Evolutionary conservation across 1,284 basidiomycete genomes (phyloP).

Genomic region (Prillingera fragicola): DNA sequence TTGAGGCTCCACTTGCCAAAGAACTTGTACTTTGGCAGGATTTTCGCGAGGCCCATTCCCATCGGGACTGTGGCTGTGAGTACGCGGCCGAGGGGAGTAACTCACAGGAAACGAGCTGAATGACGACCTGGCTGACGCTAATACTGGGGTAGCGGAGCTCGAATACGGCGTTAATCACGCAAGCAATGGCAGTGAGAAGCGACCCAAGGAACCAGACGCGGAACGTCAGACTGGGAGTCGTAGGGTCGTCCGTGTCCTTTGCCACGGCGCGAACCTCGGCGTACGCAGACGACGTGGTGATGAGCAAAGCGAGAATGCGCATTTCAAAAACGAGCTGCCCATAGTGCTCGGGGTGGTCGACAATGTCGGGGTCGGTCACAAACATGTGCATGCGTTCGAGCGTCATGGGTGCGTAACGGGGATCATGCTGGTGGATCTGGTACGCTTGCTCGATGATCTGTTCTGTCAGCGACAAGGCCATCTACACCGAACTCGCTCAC

Average conservation of each 20-base stretch:
- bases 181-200: constrained; percentile 52
- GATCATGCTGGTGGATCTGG: constrained; percentile 12
- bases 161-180: constrained; percentile 63
- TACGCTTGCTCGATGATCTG: constrained; percentile 8
- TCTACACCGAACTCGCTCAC: neutral
- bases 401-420: constrained; percentile 8
- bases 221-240: constrained; percentile 75
- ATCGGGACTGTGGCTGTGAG: constrained; percentile 16
- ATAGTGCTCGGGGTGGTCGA: constrained; percentile 7
- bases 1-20: constrained; percentile 22
- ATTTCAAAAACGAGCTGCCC: constrained; percentile 27
- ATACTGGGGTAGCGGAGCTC: constrained; percentile 39
- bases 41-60: constrained; percentile 21
- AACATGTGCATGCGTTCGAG: constrained; percentile 13
- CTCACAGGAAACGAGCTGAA: constrained; percentile 34
- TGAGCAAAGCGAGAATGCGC: constrained; percentile 39
- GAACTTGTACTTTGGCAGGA: constrained; percentile 26
- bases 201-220: constrained; percentile 67
- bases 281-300: constrained; percentile 60
- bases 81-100: neutral
- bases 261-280: constrained; percentile 82
- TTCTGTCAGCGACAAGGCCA: neutral
- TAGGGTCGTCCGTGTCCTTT: constrained; percentile 67
- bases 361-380: constrained; percentile 3
- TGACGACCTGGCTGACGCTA: constrained; percentile 27